Evolutionary conservation across 2,329 filamentous ascomycete species (phyloP), one percentile per base, ranked within the genome.

Genomic region (Rhexocercosporidium sp.): DNA sequence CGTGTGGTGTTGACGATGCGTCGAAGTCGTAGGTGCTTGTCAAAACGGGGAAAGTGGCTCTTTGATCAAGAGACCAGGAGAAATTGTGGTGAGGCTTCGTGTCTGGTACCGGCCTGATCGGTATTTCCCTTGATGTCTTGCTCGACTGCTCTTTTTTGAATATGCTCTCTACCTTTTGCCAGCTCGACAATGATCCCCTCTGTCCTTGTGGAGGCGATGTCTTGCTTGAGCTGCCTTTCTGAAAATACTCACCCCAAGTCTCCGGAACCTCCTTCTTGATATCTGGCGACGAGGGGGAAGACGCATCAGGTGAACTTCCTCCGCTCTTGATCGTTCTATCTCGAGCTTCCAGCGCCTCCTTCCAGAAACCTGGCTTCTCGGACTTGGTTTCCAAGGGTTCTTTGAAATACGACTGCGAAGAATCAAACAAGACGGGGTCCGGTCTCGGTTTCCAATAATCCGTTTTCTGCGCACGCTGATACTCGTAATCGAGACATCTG

Each of bases 331-430:
- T 41, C 2, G 22, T 34, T 29, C 46, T 49, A 39, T 63, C 61
- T 3, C 47, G 47, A 16, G 49, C 49, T 9, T 14, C 4, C 11
- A 63, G 61, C 1, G 47, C 61, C 7, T 41, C 34, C 16, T 46
- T 39, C 61, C 61, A 63, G 25, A 63, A 63, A 14, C 8, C 20
- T 3, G 47, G 61, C 37, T 56, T 63, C n/a, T 60, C 25, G 7
- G 22, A n/a, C 20, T 37, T 14, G 14, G 31, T 25, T 1, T 25
- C 34, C 18, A 12, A 5, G 12, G 29, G n/a, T 11, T 37, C 8
- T 2, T 14, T 39, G 27, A 59, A 31, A 46, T 22, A 22, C 3
- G 56, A 53, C 49, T 14, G 16, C 14, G 37, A 12, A 27, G n/a
- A 1, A 14, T 25, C 20, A 11, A 41, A 16, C 11, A 25, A 5